Evolutionary conservation across 306 rosid species (phyloP), one percentile per base, ranked within the genome.

Genomic region (Rosa multiflora): DNA sequence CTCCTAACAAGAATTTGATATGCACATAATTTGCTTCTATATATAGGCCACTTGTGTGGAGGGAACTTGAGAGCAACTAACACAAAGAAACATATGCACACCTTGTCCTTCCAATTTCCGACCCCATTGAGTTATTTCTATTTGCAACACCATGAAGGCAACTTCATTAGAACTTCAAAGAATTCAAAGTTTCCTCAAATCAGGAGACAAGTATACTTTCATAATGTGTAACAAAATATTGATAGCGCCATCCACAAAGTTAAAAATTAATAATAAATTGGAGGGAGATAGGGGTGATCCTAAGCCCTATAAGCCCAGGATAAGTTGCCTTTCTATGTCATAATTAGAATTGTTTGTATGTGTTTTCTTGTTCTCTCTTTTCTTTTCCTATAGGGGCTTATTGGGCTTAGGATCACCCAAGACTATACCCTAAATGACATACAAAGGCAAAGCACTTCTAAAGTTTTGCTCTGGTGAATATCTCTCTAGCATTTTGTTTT

Each of bases 11-110:
- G 43, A 75, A 68, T 26, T 46, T 29, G 46, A 62, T 29, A 76
- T 18, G 42, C 64, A 76, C 59, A 76, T 26, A 6, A 43, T 76
- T 63, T 62, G 32, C 79, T 46, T n/a, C n/a, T n/a, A n/a, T 63
- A n/a, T 26, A 2, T 12, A 4, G 44, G 21, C 71, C 42, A 74
- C 23, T 14, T 35, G 10, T 23, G 23, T 23, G 10, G 59, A 71
- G 18, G 75, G n/a, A 72, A 71, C 61, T 29, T 26, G 21, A 48
- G 9, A 70, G 17, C 21, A 75, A 40, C 10, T 21, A 13, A 42
- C 40, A 48, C 1, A 20, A 21, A 69, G 56, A 43, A 55, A 53
- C 32, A 56, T 56, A 35, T 55, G 69, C 76, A 5, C 20, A 29
- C 20, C 32, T 32, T 23, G 23, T 55, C 43, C 67, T 77, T 68